phyloP scores from a whole-genome alignment of 441 rosid genomes.

The Adansonia gregorii region DNA sequence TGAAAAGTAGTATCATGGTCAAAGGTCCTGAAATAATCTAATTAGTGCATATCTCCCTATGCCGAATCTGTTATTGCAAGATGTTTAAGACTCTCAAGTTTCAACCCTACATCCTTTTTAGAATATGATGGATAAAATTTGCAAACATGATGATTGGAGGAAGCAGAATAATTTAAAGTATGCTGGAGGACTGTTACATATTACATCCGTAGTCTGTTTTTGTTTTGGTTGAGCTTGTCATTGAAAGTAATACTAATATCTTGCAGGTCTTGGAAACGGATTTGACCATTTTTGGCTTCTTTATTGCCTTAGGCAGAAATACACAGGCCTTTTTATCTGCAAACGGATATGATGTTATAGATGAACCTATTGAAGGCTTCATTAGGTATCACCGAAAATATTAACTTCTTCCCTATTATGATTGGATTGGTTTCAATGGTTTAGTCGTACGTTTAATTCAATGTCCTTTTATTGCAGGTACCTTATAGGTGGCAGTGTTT shows the following conservation, averaged over 20 bases:
- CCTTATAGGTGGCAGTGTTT: conserved; percentile 91
- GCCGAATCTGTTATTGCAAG: conserved; percentile 11
- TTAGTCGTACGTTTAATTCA: conserved; percentile 22
- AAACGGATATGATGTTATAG: conserved; percentile 71
- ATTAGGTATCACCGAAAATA: conserved; percentile 57
- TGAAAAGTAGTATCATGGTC: conserved; percentile 3
- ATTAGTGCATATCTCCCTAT: neutral
- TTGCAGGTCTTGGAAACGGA: conserved; percentile 95
- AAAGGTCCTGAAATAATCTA: conserved; percentile 22
- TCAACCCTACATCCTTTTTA: neutral
- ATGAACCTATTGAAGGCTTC: conserved; percentile 72
- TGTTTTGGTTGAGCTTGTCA: conserved; percentile 17
- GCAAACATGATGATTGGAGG: neutral
- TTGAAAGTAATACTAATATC: conserved; percentile 35
- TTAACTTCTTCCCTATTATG: neutral
- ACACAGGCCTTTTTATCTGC: conserved; percentile 73
- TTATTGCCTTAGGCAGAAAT: conserved; percentile 93
- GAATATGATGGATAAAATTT: conserved; percentile 14
- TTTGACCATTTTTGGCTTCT: conserved; percentile 98
- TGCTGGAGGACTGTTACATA: conserved; percentile 5
- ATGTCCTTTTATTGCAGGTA: conserved; percentile 53
- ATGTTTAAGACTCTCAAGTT: conserved; percentile 10
- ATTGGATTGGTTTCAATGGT: conserved; percentile 28
- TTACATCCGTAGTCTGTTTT: neutral
- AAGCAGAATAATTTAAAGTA: neutral